phyloP scores from a whole-genome alignment of 1,284 basidiomycete genomes.

The Singerocomus inundabilis region DNA sequence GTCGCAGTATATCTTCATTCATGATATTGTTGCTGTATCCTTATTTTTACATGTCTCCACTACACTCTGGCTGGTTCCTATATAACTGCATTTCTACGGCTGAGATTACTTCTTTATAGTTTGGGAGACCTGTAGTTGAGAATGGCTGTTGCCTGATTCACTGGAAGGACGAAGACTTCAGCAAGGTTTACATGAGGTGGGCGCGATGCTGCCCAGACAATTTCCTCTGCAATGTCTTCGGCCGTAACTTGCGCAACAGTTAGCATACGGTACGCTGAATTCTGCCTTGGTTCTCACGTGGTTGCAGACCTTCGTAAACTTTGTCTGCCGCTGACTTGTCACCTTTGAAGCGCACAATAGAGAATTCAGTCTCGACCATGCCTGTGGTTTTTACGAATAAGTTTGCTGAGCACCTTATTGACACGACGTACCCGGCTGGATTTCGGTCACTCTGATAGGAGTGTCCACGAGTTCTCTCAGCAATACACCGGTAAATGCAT shows the following conservation, averaged over 20 bases:
- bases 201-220: conserved; percentile 91
- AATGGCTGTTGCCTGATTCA: conserved; percentile 76
- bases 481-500: conserved; percentile 83
- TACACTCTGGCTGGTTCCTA: conserved; percentile 2
- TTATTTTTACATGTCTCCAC: conserved; percentile 24
- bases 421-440: conserved; percentile 71
- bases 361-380: conserved; percentile 94
- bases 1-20: conserved; percentile 17
- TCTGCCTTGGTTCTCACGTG: conserved; percentile 49
- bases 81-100: conserved; percentile 1
- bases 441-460: conserved; percentile 86
- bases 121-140: conserved; percentile 30
- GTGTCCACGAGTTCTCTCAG: conserved; percentile 89
- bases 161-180: conserved; percentile 74
- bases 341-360: conserved; percentile 83
- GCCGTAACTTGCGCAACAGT: conserved; percentile 55
- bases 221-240: conserved; percentile 92
- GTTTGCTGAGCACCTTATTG: background rate
- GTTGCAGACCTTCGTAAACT: conserved; percentile 86
- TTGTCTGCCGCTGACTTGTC: conserved; percentile 78
- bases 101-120: conserved; percentile 3
- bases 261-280: conserved; percentile 10
- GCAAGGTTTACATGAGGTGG: conserved; percentile 87
- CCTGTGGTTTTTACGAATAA: conserved; percentile 40
- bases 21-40: conserved; percentile 35